Conservation (phyloP, 805 yeast genomes). For the Saccharomycopsis sp. region DNA sequence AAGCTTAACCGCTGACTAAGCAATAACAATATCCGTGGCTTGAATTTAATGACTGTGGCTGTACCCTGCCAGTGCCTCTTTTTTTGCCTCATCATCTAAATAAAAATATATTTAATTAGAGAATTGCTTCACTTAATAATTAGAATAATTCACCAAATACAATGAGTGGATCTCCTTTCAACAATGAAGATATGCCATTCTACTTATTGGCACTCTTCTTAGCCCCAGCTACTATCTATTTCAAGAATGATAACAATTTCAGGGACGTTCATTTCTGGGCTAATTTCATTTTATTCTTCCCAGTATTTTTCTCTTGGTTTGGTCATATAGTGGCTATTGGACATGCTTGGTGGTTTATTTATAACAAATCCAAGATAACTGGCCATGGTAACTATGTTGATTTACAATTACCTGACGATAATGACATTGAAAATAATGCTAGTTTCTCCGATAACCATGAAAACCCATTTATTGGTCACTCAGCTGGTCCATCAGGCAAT, state of each 20-base stretch:
- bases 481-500: background rate
- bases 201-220: slow-evolving; percentile 19
- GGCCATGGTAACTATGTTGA: slow-evolving; percentile 8
- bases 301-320: slow-evolving; percentile 14
- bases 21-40: no score
- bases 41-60: no score
- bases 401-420: slow-evolving; percentile 15
- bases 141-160: background rate
- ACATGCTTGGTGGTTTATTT: slow-evolving; percentile 23
- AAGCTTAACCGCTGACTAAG: no score
- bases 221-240: slow-evolving; percentile 20
- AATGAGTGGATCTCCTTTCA: slow-evolving; percentile 19
- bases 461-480: slow-evolving; percentile 1
- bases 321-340: slow-evolving; percentile 21
- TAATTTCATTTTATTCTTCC: slow-evolving; percentile 18
- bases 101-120: background rate
- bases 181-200: slow-evolving; percentile 22
- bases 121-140: slow-evolving; percentile 6
- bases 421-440: slow-evolving; percentile 11
- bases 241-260: slow-evolving; percentile 19
- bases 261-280: slow-evolving; percentile 21
- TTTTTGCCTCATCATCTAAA: no score
- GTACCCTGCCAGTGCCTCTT: no score
- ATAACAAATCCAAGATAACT: slow-evolving; percentile 16
- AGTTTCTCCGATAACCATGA: background rate